Percentiles rank a stretch among this genome's conserved stretches.
Evolutionary conservation across 169 alveolate genomes (phyloP).

Genomic region (Plasmodium ovale): DNA sequence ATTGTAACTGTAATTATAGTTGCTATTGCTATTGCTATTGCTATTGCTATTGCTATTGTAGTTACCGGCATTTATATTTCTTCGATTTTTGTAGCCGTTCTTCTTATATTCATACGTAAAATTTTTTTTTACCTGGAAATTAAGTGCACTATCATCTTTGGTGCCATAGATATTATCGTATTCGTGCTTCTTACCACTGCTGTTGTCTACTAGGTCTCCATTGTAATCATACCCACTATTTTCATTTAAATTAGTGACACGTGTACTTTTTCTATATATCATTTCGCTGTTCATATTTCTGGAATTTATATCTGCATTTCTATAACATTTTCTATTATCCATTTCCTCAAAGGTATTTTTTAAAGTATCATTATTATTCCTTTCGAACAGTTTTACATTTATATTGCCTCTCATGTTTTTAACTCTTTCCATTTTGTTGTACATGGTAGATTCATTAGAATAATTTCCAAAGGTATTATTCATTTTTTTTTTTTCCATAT

Average conservation of each 20-base stretch:
- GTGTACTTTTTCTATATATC: neutral
- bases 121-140: slow-evolving; percentile 20
- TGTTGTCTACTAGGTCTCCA: neutral
- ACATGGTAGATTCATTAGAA: slow-evolving; percentile 24
- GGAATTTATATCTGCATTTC: slow-evolving; percentile 16
- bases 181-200: slow-evolving; percentile 6
- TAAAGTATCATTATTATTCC: slow-evolving; percentile 6
- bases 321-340: slow-evolving; percentile 9
- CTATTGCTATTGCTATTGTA: neutral
- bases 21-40: slow-evolving; percentile 8
- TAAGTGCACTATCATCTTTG: neutral
- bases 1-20: slow-evolving; percentile 14
- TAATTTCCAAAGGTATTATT: neutral
- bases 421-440: slow-evolving; percentile 11
- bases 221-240: slow-evolving; percentile 10
- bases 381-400: neutral
- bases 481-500: slow-evolving; percentile 3
- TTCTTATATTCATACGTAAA: slow-evolving; percentile 34
- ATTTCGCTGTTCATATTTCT: slow-evolving; percentile 5
- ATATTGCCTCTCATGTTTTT: neutral
- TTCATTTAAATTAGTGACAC: slow-evolving; percentile 13
- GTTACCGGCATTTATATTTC: slow-evolving; percentile 6
- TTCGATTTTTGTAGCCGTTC: slow-evolving; percentile 18
- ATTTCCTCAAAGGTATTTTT: slow-evolving; percentile 3
- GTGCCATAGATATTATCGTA: slow-evolving; percentile 8